Base-by-base conservation (phyloP, 1,284 basidiomycete genomes). In the Cerioporus squamosus region DNA sequence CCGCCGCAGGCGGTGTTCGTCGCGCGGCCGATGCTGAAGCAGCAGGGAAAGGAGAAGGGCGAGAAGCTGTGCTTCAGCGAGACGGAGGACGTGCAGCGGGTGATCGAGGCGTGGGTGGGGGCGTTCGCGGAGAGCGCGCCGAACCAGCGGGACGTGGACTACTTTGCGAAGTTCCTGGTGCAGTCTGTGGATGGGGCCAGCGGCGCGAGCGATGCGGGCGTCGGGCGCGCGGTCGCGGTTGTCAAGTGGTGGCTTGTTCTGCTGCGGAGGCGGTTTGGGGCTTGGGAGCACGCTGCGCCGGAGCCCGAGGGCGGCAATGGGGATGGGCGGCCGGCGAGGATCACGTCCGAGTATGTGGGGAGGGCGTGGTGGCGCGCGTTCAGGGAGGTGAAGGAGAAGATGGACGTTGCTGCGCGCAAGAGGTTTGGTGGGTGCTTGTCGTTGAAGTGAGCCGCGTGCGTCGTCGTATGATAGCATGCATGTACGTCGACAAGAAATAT, bases 161-260 rank as follows among this genome's bases (percentile, higher is more conserved):
- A 85, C 63, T 88, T 96, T 55, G 77, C 80, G 14, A 85, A 81
- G 54, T 95, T 86, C 68, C 72, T 95, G 44, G 76, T 87, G 49
- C 83, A 84, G 63, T 86, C 83, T 59, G 80, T 90, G 44, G 86
- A 87, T 64, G 70, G 77, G 2, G 63, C 66, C n/a, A n/a, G 39
- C 65, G 68, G n/a, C 51, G 80, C 78, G 55, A 80, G 81, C 4
- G 84, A 91, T 65, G 79, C 78, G 15, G 89, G 90, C 0, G 71
- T 91, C 44, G 87, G 90, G 72, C 83, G 82, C 61, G 89, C 86
- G 38, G 72, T 88, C 3, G 81, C 81, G 26, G 82, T 93, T 22
- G 77, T 94, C 76, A 86, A 82, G 68, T 94, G 90, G 86, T 94
- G 94, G 93, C 69, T 85, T 50, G 79, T 91, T 33, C 66, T 91